These are phyloP conservation scores for Cochlearia excelsa DNA, from an alignment of 345 rosid species.

Conservation along the genomic window DNA sequence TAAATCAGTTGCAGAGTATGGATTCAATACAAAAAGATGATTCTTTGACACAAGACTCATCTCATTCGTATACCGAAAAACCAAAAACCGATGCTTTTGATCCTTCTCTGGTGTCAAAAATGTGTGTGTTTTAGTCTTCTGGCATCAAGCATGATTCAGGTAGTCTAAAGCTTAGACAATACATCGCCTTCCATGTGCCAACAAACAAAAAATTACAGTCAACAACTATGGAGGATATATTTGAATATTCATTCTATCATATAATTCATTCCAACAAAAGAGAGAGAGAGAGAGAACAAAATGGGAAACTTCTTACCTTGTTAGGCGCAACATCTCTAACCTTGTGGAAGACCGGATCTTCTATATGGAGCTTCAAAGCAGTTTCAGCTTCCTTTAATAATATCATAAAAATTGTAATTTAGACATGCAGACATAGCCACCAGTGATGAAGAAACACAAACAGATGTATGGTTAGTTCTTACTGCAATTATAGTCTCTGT, in stretches of 20 bases:
- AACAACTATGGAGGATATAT: not conserved
- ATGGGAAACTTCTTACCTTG: constrained; percentile 50
- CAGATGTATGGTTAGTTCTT: constrained; percentile 30
- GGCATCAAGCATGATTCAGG: constrained; percentile 71
- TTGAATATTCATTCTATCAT: not conserved
- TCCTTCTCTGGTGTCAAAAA: no score
- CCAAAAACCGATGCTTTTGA: no score
- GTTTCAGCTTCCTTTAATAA: constrained; percentile 64
- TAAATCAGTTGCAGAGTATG: no score
- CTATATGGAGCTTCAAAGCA: constrained; percentile 55
- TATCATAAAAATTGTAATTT: constrained; percentile 11
- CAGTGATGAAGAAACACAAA: constrained; percentile 1
- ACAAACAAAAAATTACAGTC: not conserved
- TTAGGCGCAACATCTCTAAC: constrained; percentile 99
- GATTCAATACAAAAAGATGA: no score
- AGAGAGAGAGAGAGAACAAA: not conserved
- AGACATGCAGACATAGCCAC: not conserved
- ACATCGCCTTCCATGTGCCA: constrained; percentile 70
- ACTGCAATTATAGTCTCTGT: constrained; percentile 56
- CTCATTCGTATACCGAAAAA: no score
- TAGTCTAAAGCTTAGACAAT: constrained; percentile 85
- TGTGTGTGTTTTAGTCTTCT: constrained; percentile 19
- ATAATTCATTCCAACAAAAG: not conserved
- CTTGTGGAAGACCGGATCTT: constrained; percentile 62
- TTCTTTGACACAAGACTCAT: no score